A percentile compares a stretch with the other conserved stretches of the same genome.
Conservation (phyloP, 1,139 yeast genomes). For the Nakaseomyces glabratus region DNA sequence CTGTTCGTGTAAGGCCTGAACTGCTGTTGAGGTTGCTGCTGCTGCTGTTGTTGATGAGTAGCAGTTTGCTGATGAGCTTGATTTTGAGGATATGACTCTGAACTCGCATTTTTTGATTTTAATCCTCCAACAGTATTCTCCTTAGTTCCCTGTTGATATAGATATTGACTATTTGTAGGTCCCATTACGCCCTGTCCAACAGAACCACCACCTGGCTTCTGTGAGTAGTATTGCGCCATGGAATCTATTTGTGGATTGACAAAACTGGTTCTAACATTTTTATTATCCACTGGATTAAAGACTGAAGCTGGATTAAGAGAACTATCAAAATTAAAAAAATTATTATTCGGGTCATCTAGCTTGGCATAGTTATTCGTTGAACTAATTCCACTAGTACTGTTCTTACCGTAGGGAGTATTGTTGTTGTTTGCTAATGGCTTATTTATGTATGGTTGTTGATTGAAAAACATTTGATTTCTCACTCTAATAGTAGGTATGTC, state of each 20-base stretch:
- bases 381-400: neutral
- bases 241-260: slow-evolving; percentile 1
- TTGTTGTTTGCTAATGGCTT: neutral
- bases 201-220: neutral
- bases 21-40: slow-evolving; percentile 1
- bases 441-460: slow-evolving; percentile 4
- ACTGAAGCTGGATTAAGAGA: slow-evolving; percentile 3
- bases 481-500: slow-evolving; percentile 1
- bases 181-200: neutral
- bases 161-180: neutral
- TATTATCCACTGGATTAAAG: slow-evolving; percentile 5
- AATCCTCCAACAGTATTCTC: no score
- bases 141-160: no score
- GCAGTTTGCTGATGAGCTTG: neutral
- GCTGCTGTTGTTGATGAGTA: neutral
- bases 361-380: slow-evolving; percentile 1
- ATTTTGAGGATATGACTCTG: no score
- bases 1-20: neutral
- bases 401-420: neutral
- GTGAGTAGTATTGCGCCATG: slow-evolving; percentile 3
- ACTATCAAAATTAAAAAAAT: slow-evolving; percentile 5
- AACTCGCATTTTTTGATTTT: no score
- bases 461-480: slow-evolving; percentile 5
- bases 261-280: slow-evolving; percentile 6
- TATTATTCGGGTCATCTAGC: slow-evolving; percentile 6